Evolutionary conservation across 371 early-diverging fungal species (phyloP), one percentile per base, ranked within the genome.

Genomic region (Encephalitozoon cuniculi): DNA sequence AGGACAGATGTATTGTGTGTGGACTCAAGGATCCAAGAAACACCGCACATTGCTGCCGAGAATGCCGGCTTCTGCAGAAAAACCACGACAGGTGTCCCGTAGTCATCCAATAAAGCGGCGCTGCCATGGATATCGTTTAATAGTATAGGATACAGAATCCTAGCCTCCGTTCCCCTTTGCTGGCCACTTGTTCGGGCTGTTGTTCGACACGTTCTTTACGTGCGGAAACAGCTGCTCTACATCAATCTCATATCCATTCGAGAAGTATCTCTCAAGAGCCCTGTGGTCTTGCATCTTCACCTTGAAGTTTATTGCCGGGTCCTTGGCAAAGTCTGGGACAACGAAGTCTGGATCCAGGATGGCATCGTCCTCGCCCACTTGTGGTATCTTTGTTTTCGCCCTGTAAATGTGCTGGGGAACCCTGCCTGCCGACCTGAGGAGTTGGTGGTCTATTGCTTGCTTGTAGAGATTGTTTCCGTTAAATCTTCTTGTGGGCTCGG

Each of bases 161-260:
- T 28, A 44, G 28, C 8, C 32, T 12, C 51, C 37, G 12, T 28
- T 34, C 5, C 68, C 30, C 15, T 68, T 25, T 25, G 55, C 28
- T 9, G 41, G 43, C 74, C 68, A 67, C 30, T 73, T 77, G 54
- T 77, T 77, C 6, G 78, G 78, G 64, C 72, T 72, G 44, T 77
- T 59, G 34, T 77, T 77, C 32, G 44, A 63, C 34, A 73, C 65
- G 44, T 77, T 64, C 51, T 63, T 44, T 18, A 72, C 68, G 59
- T 73, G 51, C 32, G 72, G 71, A 68, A 77, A 77, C 23, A 77
- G 41, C 28, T 15, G n/a, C 34, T 59, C 68, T 7, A 77, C 63
- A 51, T 77, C 59, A 49, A 77, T 68, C 15, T 53, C 55, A 32
- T 66, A 28, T 21, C 43, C 39, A 30, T 51, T 52, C 34, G 44